Evolutionary conservation across 2,329 filamentous ascomycete species (phyloP).

Genomic region (Cercospora sojina): DNA sequence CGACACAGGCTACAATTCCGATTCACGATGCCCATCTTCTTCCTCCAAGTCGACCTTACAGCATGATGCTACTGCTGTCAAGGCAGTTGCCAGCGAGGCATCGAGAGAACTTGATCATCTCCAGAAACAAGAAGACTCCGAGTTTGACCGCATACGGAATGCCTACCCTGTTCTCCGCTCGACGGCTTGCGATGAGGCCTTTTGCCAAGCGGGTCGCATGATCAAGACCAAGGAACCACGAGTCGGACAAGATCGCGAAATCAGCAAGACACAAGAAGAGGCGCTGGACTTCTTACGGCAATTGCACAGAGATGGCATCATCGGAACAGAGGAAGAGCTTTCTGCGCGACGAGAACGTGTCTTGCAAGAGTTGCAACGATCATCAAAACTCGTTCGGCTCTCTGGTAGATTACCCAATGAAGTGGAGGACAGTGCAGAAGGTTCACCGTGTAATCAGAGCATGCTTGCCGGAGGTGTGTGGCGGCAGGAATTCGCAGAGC

Average conservation of each 20-base stretch:
- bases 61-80: not conserved
- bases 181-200: conserved; percentile 3
- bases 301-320: conserved; percentile 5
- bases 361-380: not conserved
- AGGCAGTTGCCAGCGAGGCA: not conserved
- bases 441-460: not conserved
- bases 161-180: conserved; percentile 7
- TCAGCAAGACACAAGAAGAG: conserved; percentile 2
- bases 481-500: not conserved
- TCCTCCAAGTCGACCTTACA: not conserved
- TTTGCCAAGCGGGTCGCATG: conserved; percentile 15
- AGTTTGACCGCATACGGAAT: conserved; percentile 19
- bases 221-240: conserved; percentile 14
- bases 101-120: not conserved
- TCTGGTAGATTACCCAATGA: not conserved
- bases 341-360: not conserved
- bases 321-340: not conserved
- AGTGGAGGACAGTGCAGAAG: not conserved
- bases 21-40: not conserved
- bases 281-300: conserved; percentile 9
- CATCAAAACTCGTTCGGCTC: not conserved
- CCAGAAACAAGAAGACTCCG: conserved; percentile 8
- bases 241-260: conserved; percentile 3
- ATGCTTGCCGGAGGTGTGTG: not conserved
- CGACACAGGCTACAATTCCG: not conserved